Base-by-base conservation (phyloP, 2,329 filamentous ascomycete species). In the Hypocreales sp. region DNA sequence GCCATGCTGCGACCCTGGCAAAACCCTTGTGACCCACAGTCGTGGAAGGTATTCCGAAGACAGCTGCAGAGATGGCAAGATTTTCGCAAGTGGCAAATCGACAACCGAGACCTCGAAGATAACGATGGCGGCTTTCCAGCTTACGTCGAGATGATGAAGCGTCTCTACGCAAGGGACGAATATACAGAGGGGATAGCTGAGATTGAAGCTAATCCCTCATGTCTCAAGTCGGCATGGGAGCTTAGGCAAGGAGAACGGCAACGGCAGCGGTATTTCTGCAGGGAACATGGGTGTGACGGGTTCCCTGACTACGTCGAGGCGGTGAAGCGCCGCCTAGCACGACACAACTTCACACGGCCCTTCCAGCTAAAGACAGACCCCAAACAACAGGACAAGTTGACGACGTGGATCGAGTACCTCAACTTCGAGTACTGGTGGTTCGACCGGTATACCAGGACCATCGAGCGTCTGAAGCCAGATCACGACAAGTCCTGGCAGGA, bases 391-490 rank as follows among this genome's bases (percentile, higher is more conserved):
- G 43, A 47, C 28, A 38, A 42, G 28, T 28, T 51, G 25, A 40
- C 46, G 16, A 51, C 42, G 5, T 53, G 48, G 50, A 48, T 53
- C 29, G 49, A 55, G 32, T 55, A 48, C 35, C 42, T 55, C 14
- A 35, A 30, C 24, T 54, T 37, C 28, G 36, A 46, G 31, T 37
- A 42, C 31, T 38, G 34, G 37, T 40, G 39, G 34, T 30, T 38
- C n/a, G 37, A 40, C 22, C 24, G 27, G 18, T 41, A 43, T 25
- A 31, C 28, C n/a, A 30, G 24, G 10, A 19, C 24, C 22, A 22
- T 44, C 15, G 30, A 45, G 31, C 32, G 34, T 6, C 32, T 34
- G 6, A 33, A 44, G 38, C 33, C 22, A 26, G 17, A 34, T 4
- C 38, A 46, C 24, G 42, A 53, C 27, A 32, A 38, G 34, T 39